Evolutionary conservation across 2,329 filamentous ascomycete species (phyloP), one percentile per base, ranked within the genome.

Genomic region (Teratosphaeriaceae sp.): DNA sequence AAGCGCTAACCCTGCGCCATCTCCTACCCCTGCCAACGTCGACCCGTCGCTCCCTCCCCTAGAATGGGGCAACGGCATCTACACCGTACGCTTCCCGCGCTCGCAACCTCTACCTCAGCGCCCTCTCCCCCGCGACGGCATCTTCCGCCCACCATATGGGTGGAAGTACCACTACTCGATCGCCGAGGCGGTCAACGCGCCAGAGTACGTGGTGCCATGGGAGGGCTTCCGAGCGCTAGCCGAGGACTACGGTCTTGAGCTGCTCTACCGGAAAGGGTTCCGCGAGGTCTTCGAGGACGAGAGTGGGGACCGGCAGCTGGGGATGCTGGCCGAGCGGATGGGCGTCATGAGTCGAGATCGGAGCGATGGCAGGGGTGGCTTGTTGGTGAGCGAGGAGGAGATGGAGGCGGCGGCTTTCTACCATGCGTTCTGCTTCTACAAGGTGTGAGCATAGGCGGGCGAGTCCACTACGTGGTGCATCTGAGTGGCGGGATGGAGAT

Each of bases 161-260:
- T 97, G 92, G 89, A 95, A 92, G 65, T 98, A 98, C 69, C 94
- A 81, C 60, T 98, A 95, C 71, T 94, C 88, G 65, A 80, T 98
- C 44, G 83, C 92, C 57, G 92, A 98, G 67, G 92, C 92, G 0
- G 92, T 98, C 16, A 90, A 97, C 63, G 87, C 95, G 6, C 90
- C 92, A 2, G 92, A 98, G 69, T 98, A 95, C 62, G 90, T 98
- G 1, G 92, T 98, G 1, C 92, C 92, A 0, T 98, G 92, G 90
- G 89, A 95, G 63, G 89, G 88, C 1, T 97, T 98, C 70, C 86
- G 92, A 67, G 89, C 88, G 58, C 72, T 97, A 56, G 92, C 92
- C 15, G 89, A 96, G 62, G 89, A 97, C 61, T 98, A 90, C 73
- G 96, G 96, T 56, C 78, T 98, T 5, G 92, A 98, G 64, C 69